Conservation (phyloP, 352 stramenopile genomes). For the Stramenopiles sp. region DNA sequence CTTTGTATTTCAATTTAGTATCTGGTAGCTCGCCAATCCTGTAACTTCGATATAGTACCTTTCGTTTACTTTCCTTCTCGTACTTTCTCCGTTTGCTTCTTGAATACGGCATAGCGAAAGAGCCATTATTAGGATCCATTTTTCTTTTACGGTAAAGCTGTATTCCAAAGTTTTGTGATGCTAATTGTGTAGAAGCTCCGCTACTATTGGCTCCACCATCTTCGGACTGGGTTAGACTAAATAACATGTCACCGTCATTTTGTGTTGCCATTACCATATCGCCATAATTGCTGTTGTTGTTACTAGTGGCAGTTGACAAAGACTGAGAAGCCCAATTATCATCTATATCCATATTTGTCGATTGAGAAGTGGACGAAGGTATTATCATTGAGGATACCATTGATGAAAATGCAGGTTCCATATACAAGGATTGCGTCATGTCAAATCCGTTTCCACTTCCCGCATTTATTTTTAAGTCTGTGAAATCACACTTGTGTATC, state of each 20-base stretch:
- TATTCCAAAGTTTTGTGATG: no score
- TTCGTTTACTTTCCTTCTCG: conserved; percentile 3
- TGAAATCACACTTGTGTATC: background rate
- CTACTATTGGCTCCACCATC: background rate
- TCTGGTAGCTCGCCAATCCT: conserved; percentile 26
- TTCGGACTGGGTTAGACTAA: background rate
- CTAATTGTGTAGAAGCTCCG: no score
- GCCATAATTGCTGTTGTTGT: background rate
- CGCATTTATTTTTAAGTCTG: background rate
- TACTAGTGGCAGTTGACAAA: background rate
- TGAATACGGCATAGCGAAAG: no score
- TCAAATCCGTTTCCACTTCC: background rate
- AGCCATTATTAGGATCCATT: background rate
- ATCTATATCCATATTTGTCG: background rate
- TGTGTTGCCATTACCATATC: background rate
- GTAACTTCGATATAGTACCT: conserved; percentile 24
- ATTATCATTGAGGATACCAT: background rate
- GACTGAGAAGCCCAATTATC: background rate
- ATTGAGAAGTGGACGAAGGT: background rate
- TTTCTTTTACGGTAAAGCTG: background rate
- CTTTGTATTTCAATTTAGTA: conserved; percentile 22
- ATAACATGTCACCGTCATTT: background rate
- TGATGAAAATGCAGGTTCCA: background rate
- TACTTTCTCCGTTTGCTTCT: background rate
- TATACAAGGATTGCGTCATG: background rate